phyloP scores from a whole-genome alignment of 805 yeast species.

The Pichia gijzeniarum region DNA sequence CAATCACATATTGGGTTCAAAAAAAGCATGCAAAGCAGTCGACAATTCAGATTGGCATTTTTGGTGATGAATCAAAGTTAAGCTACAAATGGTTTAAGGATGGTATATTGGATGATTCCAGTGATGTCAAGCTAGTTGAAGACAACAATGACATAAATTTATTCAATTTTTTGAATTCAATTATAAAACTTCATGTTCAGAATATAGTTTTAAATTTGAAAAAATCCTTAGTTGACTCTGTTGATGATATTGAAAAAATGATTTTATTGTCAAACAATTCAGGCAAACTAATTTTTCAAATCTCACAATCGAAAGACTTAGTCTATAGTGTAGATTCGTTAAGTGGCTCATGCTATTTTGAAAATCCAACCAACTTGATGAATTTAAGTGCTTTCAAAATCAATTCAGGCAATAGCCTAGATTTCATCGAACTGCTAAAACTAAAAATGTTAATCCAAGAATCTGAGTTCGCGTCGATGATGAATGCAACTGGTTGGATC shows the following conservation, averaged over 20 bases:
- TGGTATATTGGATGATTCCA: slow-evolving; percentile 29
- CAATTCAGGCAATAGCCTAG: slow-evolving; percentile 22
- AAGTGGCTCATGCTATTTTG: slow-evolving; percentile 39
- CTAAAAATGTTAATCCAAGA: slow-evolving; percentile 44
- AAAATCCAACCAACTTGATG: slow-evolving; percentile 38
- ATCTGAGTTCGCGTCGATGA: slow-evolving; percentile 47
- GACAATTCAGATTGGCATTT: slow-evolving; percentile 55
- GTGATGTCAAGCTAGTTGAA: slow-evolving; percentile 28
- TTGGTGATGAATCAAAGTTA: slow-evolving; percentile 32
- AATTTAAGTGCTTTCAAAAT: slow-evolving; percentile 28
- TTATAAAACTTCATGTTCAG: slow-evolving; percentile 37
- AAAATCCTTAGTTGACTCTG: slow-evolving; percentile 24
- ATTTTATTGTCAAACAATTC: slow-evolving; percentile 18
- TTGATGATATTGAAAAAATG: slow-evolving; percentile 27
- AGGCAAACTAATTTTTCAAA: slow-evolving; percentile 23
- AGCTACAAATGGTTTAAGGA: slow-evolving; percentile 60
- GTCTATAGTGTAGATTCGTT: slow-evolving; percentile 29
- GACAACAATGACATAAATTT: slow-evolving; percentile 31
- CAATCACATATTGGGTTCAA: slow-evolving; percentile 60
- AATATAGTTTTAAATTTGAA: slow-evolving; percentile 30
- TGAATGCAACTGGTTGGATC: slow-evolving; percentile 66
- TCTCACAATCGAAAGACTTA: slow-evolving; percentile 26
- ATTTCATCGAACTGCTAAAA: slow-evolving; percentile 33
- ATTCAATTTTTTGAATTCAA: slow-evolving; percentile 32
- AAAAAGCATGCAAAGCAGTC: slow-evolving; percentile 41